Evolutionary conservation across 495 filamentous ascomycete genomes (phyloP).

Genomic region (Talaromyces thailandensis): DNA sequence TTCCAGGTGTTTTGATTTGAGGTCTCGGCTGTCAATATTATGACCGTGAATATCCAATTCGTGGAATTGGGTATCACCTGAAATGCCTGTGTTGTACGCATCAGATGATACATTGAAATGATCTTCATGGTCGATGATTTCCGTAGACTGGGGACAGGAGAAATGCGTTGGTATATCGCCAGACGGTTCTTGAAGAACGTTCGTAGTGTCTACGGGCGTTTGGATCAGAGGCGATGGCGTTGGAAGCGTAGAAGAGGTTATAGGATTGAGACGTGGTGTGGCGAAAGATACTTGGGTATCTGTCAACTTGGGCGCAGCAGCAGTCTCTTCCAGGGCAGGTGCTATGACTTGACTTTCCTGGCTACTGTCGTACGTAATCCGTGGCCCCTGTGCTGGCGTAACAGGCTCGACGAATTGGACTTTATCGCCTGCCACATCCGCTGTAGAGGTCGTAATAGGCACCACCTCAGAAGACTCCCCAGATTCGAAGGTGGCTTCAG

Average conservation of each 20-base stretch:
- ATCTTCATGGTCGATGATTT: conserved; percentile 11
- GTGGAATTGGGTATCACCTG: background rate
- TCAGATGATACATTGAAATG: conserved; percentile 2
- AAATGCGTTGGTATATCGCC: conserved; percentile 2
- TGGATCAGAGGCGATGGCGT: conserved; percentile 36
- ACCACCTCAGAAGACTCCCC: background rate
- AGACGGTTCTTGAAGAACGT: background rate
- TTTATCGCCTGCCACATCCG: conserved; percentile 14
- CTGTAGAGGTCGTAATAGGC: background rate
- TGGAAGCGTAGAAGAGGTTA: conserved; percentile 37
- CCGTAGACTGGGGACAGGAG: background rate
- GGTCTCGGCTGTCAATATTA: background rate
- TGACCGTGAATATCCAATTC: background rate
- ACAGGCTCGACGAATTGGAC: conserved; percentile 10
- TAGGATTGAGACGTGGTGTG: conserved; percentile 36
- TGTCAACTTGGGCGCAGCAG: background rate
- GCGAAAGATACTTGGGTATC: conserved; percentile 20
- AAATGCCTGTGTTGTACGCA: background rate
- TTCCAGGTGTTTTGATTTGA: background rate
- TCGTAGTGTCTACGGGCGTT: conserved; percentile 7
- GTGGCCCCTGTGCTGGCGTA: conserved; percentile 2
- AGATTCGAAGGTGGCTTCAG: background rate
- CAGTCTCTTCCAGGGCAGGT: background rate
- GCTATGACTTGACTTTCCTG: background rate
- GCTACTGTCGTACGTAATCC: background rate